These are phyloP conservation scores for Coemansia umbellata DNA, from an alignment of 192 early-diverging fungal species.

Conservation along the genomic window DNA sequence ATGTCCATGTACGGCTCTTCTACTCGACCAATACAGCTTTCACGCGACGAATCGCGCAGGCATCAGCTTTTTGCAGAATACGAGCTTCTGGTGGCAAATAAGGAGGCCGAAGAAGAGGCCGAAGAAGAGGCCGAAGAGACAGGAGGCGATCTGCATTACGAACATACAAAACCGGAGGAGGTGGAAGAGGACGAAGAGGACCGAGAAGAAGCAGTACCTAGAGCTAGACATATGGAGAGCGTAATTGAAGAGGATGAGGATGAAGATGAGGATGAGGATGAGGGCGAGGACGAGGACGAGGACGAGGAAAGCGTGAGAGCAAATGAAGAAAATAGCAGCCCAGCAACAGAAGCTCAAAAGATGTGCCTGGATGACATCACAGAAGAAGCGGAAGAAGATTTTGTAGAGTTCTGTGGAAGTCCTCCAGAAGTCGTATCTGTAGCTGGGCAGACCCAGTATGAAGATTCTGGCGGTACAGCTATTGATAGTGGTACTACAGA, in stretches of 20 bases:
- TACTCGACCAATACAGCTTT: conserved; percentile 25
- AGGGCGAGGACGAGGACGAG: neutral
- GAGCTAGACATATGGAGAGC: neutral
- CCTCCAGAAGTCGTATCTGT: no score
- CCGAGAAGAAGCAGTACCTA: no score
- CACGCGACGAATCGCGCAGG: conserved; percentile 42
- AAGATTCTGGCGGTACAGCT: no score
- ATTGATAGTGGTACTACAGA: no score
- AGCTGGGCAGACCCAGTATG: no score
- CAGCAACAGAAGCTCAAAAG: no score
- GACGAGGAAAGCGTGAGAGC: no score
- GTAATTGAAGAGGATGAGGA: neutral
- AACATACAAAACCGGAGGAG: conserved; percentile 4
- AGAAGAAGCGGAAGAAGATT: no score
- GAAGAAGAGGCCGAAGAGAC: conserved; percentile 24
- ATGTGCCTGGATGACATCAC: no score
- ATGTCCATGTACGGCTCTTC: conserved; percentile 38
- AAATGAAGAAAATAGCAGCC: no score
- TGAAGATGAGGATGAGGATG: neutral
- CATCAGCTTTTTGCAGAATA: conserved; percentile 47
- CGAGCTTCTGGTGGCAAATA: conserved; percentile 33
- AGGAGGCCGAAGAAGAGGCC: conserved; percentile 20
- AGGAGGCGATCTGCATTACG: neutral
- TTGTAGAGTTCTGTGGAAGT: no score
- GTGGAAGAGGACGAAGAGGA: conserved; percentile 27